Conservation (phyloP, 2,329 filamentous ascomycete genomes). For the Huntiella moniliformis region DNA sequence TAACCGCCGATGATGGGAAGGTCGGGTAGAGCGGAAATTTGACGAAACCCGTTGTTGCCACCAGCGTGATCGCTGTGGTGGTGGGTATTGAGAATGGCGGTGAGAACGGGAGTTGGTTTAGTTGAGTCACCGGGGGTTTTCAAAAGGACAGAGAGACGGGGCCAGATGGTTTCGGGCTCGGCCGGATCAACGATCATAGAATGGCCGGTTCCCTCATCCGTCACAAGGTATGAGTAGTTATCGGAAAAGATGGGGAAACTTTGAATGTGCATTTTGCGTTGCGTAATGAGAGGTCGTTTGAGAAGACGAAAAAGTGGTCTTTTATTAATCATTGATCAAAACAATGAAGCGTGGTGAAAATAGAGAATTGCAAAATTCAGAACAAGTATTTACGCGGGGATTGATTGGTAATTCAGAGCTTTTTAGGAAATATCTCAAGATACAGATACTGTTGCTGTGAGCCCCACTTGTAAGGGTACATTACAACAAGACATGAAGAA, state of each 20-base stretch:
- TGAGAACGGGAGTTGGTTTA: slow-evolving; percentile 46
- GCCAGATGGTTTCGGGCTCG: slow-evolving; percentile 46
- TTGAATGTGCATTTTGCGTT: slow-evolving; percentile 60
- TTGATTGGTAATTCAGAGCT: too few relatives aligned
- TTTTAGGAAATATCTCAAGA: too few relatives aligned
- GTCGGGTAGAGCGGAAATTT: slow-evolving; percentile 31
- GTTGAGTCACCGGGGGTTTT: slow-evolving; percentile 41
- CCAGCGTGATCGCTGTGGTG: slow-evolving; percentile 93
- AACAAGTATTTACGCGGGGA: too few relatives aligned
- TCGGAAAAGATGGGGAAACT: slow-evolving; percentile 83
- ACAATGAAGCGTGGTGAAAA: background rate
- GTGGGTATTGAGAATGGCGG: slow-evolving; percentile 86
- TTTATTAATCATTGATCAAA: background rate
- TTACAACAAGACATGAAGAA: too few relatives aligned
- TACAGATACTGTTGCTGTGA: too few relatives aligned
- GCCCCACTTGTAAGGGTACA: too few relatives aligned
- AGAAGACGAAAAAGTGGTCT: background rate
- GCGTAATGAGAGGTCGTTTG: background rate
- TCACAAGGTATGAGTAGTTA: slow-evolving; percentile 72
- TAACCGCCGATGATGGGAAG: slow-evolving; percentile 74
- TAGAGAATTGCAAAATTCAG: background rate
- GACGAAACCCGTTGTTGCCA: slow-evolving; percentile 49
- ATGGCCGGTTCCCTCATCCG: slow-evolving; percentile 62
- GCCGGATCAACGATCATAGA: slow-evolving; percentile 66
- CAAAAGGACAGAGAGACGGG: slow-evolving; percentile 44